Conservation (phyloP, 2,329 filamentous ascomycete genomes). For the Colletotrichum graminicola region DNA sequence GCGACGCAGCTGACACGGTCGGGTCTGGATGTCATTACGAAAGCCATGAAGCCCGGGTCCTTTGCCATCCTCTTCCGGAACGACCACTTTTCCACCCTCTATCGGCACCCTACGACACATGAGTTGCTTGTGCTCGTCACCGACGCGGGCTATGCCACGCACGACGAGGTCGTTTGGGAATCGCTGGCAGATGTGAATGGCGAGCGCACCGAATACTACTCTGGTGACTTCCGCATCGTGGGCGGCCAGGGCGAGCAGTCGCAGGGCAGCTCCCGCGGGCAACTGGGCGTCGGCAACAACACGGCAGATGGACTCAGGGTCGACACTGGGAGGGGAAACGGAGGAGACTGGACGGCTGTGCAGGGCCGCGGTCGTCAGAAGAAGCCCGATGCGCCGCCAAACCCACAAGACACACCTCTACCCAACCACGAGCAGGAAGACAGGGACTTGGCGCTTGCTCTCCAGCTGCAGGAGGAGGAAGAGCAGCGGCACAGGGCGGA, state of each 20-base stretch:
- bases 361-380: constrained; percentile 46
- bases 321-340: constrained; percentile 5
- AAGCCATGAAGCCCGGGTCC: constrained; percentile 78
- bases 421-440: constrained; percentile 78
- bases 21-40: constrained; percentile 81
- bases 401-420: constrained; percentile 46
- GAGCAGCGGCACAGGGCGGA: constrained; percentile 78
- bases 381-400: constrained; percentile 15
- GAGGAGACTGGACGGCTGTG: constrained; percentile 68
- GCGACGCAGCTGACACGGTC: constrained; percentile 89
- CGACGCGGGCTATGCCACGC: constrained; percentile 87
- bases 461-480: constrained; percentile 96
- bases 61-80: constrained; percentile 96
- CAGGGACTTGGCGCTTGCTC: constrained; percentile 85
- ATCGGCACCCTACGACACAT: constrained; percentile 84
- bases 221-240: constrained; percentile 91
- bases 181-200: constrained; percentile 90
- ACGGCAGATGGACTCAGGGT: constrained; percentile 22
- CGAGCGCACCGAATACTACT: constrained; percentile 83
- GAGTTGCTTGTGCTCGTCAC: constrained; percentile 89
- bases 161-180: constrained; percentile 97
- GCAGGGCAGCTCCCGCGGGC: constrained; percentile 34
- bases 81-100: constrained; percentile 95
- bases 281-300: constrained; percentile 1
- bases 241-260: constrained; percentile 67